Evolutionary conservation across 2,329 filamentous ascomycete species (phyloP), one percentile per base, ranked within the genome.

Genomic region (Ophiocordyceps robertsii): DNA sequence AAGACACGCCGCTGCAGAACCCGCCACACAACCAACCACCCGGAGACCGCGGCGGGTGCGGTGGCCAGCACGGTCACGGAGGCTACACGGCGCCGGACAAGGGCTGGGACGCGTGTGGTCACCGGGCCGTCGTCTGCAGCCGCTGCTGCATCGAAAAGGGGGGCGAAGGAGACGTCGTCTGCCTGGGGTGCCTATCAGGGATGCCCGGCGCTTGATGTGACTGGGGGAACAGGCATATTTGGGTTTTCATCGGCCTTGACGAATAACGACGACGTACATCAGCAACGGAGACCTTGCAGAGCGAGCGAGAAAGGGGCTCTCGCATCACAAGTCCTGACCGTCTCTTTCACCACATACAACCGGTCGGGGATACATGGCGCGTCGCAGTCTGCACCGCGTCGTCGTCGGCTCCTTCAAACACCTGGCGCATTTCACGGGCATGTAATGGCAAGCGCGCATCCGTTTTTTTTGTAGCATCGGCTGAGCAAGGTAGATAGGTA

Each of bases 71-170:
- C 37, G 39, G 39, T 32, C 39, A 50, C 16, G 7, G 38, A 48
- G 51, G 21, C 31, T 30, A n/a, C 29, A 12, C 3, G 12, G 29
- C 37, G 38, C 27, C 29, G 16, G 30, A 37, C 29, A 40, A 54
- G 41, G 61, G 61, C n/a, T 69, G 66, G 63, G 53, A 56, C 0
- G 59, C 56, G 1, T 56, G 54, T 29, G 68, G 67, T 8, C 74
- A 78, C 48, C 62, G 65, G 9, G 61, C 67, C 30, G 69, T 74
- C 50, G 65, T 84, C 3, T 85, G 81, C 55, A 82, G 80, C 53
- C 68, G 70, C 16, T 85, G 81, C 59, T 84, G 80, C 54, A 70
- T 83, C 3, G 81, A 85, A 55, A 68, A 67, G 21, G 80, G 79
- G 0, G 53, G 62, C 17, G 72, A 82, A 42, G 80, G 80, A 24